These are phyloP conservation scores for Oehlia diaphana DNA, from an alignment of 192 early-diverging fungal species.

Conservation along the genomic window DNA sequence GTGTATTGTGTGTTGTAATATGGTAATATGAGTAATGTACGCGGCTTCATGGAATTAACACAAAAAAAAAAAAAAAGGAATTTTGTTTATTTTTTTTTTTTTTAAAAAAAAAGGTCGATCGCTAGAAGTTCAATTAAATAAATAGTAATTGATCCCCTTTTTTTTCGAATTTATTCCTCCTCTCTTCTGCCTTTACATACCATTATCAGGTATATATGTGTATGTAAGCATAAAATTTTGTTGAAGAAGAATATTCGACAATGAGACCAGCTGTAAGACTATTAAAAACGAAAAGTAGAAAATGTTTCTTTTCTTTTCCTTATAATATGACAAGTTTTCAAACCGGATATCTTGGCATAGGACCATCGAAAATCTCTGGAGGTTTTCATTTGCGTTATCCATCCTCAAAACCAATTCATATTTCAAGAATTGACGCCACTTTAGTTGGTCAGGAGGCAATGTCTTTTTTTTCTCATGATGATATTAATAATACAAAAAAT, in stretches of 20 bases:
- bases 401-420: not conserved
- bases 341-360: not conserved
- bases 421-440: not conserved
- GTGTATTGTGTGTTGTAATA: too few relatives aligned
- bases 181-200: not conserved
- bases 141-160: too few relatives aligned
- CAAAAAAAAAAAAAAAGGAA: too few relatives aligned
- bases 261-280: not conserved
- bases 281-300: not conserved
- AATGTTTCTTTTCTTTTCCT: constrained; percentile 9
- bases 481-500: not conserved
- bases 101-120: too few relatives aligned
- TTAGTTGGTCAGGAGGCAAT: not conserved
- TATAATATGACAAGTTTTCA: not conserved
- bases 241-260: not conserved
- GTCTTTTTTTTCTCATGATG: not conserved
- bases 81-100: too few relatives aligned
- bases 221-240: not conserved
- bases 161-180: too few relatives aligned
- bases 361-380: constrained; percentile 1
- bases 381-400: constrained; percentile 2
- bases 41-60: too few relatives aligned
- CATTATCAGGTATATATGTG: not conserved
- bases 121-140: too few relatives aligned
- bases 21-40: too few relatives aligned